Evolutionary conservation across 306 rosid genomes (phyloP).

Genomic region (Prunus padus): DNA sequence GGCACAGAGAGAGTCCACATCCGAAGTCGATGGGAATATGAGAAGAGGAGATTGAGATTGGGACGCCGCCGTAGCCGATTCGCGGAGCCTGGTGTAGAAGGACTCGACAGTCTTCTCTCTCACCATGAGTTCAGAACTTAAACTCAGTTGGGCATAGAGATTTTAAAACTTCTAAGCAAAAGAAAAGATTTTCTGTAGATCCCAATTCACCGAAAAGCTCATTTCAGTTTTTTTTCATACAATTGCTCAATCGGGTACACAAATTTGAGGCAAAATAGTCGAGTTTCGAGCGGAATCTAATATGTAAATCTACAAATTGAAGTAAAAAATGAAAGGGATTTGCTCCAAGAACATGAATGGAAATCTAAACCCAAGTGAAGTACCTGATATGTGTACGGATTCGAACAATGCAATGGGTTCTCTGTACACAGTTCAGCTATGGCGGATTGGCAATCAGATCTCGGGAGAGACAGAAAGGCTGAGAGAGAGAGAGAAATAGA

Average conservation of each 20-base stretch:
- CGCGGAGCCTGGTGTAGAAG: conserved; percentile 63
- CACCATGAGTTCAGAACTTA: conserved; percentile 42
- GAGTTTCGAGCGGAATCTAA: background rate
- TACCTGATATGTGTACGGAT: conserved; percentile 27
- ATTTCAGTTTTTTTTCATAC: background rate
- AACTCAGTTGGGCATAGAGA: conserved; percentile 28
- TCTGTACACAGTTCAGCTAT: background rate
- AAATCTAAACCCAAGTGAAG: conserved; percentile 11
- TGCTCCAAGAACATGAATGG: background rate
- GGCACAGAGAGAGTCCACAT: conserved; percentile 82
- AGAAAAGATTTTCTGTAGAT: background rate
- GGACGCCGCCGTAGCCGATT: conserved; percentile 49
- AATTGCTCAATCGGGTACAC: background rate
- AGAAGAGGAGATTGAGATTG: conserved; percentile 67
- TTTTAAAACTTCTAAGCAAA: background rate
- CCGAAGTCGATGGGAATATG: conserved; percentile 90
- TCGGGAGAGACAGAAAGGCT: background rate
- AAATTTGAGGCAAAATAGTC: background rate
- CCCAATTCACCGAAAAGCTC: background rate
- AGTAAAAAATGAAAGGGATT: background rate
- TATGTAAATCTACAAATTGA: background rate
- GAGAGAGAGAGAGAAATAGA: conserved; percentile 6
- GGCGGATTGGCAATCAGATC: conserved; percentile 13
- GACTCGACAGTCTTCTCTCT: conserved; percentile 66
- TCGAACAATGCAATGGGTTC: background rate